Evolutionary conservation across 2,329 filamentous ascomycete genomes (phyloP), one percentile per base, ranked within the genome.

Genomic region (Zymoseptoria brevis): DNA sequence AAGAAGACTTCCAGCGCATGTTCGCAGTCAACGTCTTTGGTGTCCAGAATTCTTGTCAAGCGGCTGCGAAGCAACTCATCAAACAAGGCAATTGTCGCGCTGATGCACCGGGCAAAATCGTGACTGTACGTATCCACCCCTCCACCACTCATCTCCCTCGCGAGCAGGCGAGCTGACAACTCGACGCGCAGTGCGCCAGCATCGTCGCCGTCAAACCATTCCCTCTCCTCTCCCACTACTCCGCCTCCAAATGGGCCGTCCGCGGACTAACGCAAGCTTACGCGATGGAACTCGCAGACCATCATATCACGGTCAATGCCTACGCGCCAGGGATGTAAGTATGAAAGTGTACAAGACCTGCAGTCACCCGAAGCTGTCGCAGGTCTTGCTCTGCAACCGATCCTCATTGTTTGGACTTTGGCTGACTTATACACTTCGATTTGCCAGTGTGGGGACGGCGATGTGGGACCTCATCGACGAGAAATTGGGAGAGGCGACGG

Each of bases 391-490:
- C 21, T 16, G 50, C n/a, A 55, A 13, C 22, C 22, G 5, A 24
- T 24, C 4, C 29, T 19, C 35, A 19, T 29, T 29, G 22, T 24
- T 4, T 24, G 26, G 26, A 29, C 26, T 29, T 29, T 29, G 26
- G 26, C 35, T 45, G 8, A 55, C 9, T 9, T 19, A 8, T 55
- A 16, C 22, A 45, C 53, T 29, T 8, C 26, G 26, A 2, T 8
- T 8, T 29, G 26, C 7, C 82, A 51, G 19, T 11, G 50, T 87
- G 0, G 83, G 80, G 0, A 87, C 84, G 0, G 75, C 77, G 0
- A 88, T 88, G 85, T 88, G 85, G 85, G 85, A 87, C 52, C 68
- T 83, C 1, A 87, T 88, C 57, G 86, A 88, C 61, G 80, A 82
- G 62, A 80, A 80, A 59, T 62, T 87, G 30, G 82, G 79, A 0